A percentile compares a stretch with the other conserved stretches of the same genome.
These are phyloP conservation scores for Sporothrix curviconia DNA, from an alignment of 2,329 filamentous ascomycete genomes.

Conservation along the genomic window DNA sequence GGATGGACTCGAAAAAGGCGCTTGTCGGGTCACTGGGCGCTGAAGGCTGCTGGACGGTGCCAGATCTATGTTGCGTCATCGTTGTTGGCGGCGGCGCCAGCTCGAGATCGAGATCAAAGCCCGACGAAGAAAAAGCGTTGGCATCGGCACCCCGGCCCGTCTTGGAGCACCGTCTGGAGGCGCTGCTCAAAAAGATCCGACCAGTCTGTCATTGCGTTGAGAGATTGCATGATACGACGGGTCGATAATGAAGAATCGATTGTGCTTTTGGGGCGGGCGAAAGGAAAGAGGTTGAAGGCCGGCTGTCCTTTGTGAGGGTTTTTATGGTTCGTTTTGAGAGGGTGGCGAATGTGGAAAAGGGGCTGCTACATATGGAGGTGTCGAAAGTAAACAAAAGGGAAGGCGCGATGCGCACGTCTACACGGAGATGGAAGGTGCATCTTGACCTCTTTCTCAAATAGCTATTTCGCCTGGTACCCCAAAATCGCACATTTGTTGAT, in stretches of 20 bases:
- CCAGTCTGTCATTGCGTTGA: constrained; percentile 17
- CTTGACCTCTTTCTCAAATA: background rate
- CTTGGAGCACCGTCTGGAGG: constrained; percentile 13
- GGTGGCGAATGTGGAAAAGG: background rate
- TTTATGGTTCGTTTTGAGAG: background rate
- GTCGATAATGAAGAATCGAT: background rate
- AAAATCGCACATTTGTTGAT: too few relatives aligned
- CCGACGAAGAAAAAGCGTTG: too few relatives aligned
- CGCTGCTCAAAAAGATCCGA: constrained; percentile 18
- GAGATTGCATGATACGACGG: background rate
- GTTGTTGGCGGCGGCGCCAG: constrained; percentile 16
- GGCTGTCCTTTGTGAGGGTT: too few relatives aligned
- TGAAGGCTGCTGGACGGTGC: background rate
- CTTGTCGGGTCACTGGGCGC: constrained; percentile 10
- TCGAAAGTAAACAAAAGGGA: background rate
- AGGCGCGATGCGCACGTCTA: background rate
- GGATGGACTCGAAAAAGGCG: constrained; percentile 18
- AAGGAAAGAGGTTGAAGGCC: background rate
- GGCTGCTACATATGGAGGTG: background rate
- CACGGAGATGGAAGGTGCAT: background rate
- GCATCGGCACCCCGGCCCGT: background rate
- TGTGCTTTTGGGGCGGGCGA: background rate
- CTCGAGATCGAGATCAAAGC: constrained; percentile 1
- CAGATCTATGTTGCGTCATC: background rate
- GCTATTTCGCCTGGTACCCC: background rate